These are phyloP conservation scores for Fusarium beomiforme DNA, from an alignment of 2,329 filamentous ascomycete species.

Conservation along the genomic window DNA sequence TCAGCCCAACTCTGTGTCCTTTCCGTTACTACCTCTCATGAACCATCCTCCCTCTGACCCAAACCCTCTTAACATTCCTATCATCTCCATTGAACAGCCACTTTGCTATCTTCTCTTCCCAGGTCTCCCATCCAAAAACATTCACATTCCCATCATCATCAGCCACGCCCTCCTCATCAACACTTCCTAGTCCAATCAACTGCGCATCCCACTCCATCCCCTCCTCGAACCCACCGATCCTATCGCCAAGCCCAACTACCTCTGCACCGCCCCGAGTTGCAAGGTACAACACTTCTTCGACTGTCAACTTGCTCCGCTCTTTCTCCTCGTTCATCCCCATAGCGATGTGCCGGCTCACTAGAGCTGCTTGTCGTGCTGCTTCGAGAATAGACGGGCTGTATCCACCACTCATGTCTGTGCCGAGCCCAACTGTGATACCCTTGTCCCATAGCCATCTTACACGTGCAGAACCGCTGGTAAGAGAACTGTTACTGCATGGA, in stretches of 20 bases:
- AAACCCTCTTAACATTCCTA: constrained; percentile 86
- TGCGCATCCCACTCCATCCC: constrained; percentile 95
- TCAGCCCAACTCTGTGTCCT: neutral
- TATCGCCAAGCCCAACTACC: constrained; percentile 77
- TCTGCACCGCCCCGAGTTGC: constrained; percentile 88
- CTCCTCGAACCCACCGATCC: constrained; percentile 82
- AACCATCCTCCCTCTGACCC: constrained; percentile 87
- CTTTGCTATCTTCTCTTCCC: constrained; percentile 87
- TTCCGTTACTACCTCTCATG: constrained; percentile 57
- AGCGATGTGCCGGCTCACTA: constrained; percentile 79
- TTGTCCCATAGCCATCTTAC: constrained; percentile 79
- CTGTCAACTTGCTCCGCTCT: constrained; percentile 74
- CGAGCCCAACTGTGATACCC: constrained; percentile 83
- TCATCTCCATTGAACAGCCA: constrained; percentile 97
- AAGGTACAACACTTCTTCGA: constrained; percentile 87
- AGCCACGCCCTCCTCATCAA: constrained; percentile 53
- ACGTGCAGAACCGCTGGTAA: constrained; percentile 81
- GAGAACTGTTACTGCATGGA: constrained; percentile 83
- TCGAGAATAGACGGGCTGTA: constrained; percentile 85
- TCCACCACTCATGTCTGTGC: constrained; percentile 91
- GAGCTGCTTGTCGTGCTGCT: constrained; percentile 80
- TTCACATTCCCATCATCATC: constrained; percentile 74
- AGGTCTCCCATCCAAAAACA: constrained; percentile 91
- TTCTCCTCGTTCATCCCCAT: constrained; percentile 55
- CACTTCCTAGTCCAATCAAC: constrained; percentile 71